Evolutionary conservation across 2,329 filamentous ascomycete genomes (phyloP), one percentile per base, ranked within the genome.

Genomic region (Lachnellula suecica): DNA sequence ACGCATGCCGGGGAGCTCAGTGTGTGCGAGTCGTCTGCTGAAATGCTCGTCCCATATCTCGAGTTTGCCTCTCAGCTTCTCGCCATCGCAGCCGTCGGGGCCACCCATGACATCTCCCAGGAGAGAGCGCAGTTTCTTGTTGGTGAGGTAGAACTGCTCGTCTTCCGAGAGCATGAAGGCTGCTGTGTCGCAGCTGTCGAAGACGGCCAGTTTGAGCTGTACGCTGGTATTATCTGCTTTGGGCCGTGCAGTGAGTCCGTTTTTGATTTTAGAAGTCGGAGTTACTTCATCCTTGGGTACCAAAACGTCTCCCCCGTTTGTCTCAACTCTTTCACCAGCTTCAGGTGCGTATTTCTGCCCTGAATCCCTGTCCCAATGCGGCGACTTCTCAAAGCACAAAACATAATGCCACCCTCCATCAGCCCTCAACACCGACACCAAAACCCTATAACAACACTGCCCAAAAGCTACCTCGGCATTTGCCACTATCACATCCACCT

Each of bases 41-140:
- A 55, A 62, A 23, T 41, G 38, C 17, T 56, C 56, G 27, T 63
- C 56, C 59, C 58, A 63, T 3, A 63, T 43, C 20, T 59, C 49
- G 11, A 62, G 37, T 6, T 25, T 17, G 2, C 25, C 29, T 40
- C 54, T 46, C 1, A 62, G 25, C 15, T 23, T 13, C 2, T 40
- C 5, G n/a, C 52, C 58, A 45, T 56, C 46, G 15, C 49, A 56
- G 4, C 56, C 58, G 31, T 49, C 37, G 4, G 43, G 29, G 15
- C 50, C 54, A 6, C 59, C 60, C 54, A 63, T 54, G 2, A 54
- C 29, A 37, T 61, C 43, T 13, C 58, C 58, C 6, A 61, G 15
- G 15, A 56, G 11, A 10, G 56, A 49, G 47, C 51, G 42, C 6
- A 41, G 20, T n/a, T 58, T 60, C 11, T 43, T 56, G 35, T 63